phyloP scores from a whole-genome alignment of 805 yeast species.

The Kluyveromyces lactis region DNA sequence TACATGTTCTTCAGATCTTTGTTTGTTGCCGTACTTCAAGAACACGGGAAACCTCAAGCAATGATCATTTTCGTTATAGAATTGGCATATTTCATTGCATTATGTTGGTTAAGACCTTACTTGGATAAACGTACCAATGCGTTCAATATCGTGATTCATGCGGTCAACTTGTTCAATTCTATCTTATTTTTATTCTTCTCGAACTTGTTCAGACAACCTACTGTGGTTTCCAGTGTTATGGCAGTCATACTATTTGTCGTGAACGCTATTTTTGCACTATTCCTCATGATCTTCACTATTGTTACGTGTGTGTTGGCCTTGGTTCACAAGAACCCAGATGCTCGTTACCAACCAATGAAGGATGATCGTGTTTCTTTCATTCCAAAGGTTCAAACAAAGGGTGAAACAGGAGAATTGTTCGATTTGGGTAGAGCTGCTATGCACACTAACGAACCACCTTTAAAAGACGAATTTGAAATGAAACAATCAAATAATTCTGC shows the following conservation, averaged over 20 bases:
- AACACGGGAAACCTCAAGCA: conserved; percentile 74
- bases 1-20: conserved; percentile 70
- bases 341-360: conserved; percentile 90
- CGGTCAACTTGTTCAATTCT: conserved; percentile 74
- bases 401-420: conserved; percentile 26
- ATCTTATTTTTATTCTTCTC: conserved; percentile 86
- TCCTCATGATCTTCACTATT: conserved; percentile 76
- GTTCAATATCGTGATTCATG: conserved; percentile 81
- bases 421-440: conserved; percentile 31
- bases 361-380: conserved; percentile 97
- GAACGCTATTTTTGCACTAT: conserved; percentile 82
- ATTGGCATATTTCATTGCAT: conserved; percentile 51
- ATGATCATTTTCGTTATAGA: conserved; percentile 70
- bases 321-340: conserved; percentile 85
- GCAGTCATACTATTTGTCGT: conserved; percentile 83
- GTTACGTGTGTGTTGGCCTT: conserved; percentile 81
- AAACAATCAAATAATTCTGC: conserved; percentile 2
- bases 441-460: conserved; percentile 28
- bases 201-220: conserved; percentile 73
- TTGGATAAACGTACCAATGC: conserved; percentile 92
- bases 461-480: conserved; percentile 14
- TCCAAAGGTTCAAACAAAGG: conserved; percentile 45
- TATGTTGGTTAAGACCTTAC: conserved; percentile 75
- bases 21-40: conserved; percentile 80
- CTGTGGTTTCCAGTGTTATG: conserved; percentile 82